Conservation (phyloP, 306 rosid genomes). For the Vigna mungo region DNA sequence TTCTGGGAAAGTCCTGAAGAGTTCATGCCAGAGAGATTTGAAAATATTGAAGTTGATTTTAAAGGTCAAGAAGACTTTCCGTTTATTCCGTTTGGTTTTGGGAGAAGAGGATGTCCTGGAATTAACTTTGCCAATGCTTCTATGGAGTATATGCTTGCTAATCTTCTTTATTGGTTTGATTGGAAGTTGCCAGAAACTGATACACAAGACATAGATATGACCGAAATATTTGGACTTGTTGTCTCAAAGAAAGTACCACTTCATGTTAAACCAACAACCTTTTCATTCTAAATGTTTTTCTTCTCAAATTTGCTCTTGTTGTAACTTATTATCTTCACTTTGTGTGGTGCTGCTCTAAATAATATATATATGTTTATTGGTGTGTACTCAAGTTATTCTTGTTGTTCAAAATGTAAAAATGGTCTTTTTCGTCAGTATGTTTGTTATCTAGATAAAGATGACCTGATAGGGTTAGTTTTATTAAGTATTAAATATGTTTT, state of each 20-base stretch:
- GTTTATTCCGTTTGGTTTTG: slow-evolving; percentile 46
- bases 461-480: no score
- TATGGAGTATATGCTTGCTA: slow-evolving; percentile 48
- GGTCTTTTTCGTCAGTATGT: no score
- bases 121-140: slow-evolving; percentile 18
- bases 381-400: no score
- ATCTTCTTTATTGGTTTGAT: slow-evolving; percentile 50
- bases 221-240: slow-evolving; percentile 11
- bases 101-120: slow-evolving; percentile 49
- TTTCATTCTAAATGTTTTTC: not conserved
- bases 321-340: no score
- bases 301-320: no score
- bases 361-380: no score
- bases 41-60: slow-evolving; percentile 28
- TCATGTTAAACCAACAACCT: slow-evolving; percentile 24
- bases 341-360: no score
- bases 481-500: no score
- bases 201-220: slow-evolving; percentile 37
- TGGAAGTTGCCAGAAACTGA: slow-evolving; percentile 37
- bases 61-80: not conserved
- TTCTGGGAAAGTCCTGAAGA: slow-evolving; percentile 45
- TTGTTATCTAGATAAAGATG: no score
- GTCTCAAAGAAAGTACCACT: slow-evolving; percentile 45
- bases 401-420: no score
- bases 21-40: slow-evolving; percentile 49